A percentile compares a stretch with the other conserved stretches of the same genome.
Conservation (phyloP, 1,139 yeast species). For the Pichia sorboxylosa region DNA sequence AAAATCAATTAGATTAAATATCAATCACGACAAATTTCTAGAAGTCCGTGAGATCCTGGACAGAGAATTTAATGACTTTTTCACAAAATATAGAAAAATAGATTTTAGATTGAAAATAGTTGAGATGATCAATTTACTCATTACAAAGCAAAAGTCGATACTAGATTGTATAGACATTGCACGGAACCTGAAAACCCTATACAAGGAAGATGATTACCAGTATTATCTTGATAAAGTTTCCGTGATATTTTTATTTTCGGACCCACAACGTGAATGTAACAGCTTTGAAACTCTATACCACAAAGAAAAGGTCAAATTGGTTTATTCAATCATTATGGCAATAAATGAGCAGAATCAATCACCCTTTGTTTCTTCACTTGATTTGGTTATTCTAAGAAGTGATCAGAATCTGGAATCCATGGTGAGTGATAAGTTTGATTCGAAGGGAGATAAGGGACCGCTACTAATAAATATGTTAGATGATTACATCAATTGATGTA, state of each 20-base stretch:
- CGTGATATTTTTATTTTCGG: constrained; percentile 38
- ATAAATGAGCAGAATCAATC: constrained; percentile 22
- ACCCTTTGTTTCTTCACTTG: constrained; percentile 15
- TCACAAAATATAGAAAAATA: constrained; percentile 31
- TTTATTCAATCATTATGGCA: constrained; percentile 31
- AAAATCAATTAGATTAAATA: constrained; percentile 6
- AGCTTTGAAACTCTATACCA: constrained; percentile 27
- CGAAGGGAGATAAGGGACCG: constrained; percentile 14
- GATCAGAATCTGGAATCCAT: constrained; percentile 20
- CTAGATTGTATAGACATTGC: not conserved
- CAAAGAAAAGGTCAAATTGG: constrained; percentile 27
- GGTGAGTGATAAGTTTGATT: constrained; percentile 1
- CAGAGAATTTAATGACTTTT: constrained; percentile 27
- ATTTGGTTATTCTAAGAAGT: constrained; percentile 11
- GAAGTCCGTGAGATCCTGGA: constrained; percentile 14
- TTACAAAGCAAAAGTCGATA: not conserved
- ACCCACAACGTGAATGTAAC: constrained; percentile 29
- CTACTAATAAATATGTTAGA: constrained; percentile 27
- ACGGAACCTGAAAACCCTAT: constrained; percentile 28
- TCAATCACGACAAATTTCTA: constrained; percentile 13
- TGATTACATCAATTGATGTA: constrained; percentile 21
- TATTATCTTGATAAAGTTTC: constrained; percentile 31
- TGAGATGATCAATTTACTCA: constrained; percentile 29
- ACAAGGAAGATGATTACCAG: constrained; percentile 23
- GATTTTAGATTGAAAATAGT: constrained; percentile 44